Evolutionary conservation across 1,284 basidiomycete species (phyloP).

Genomic region (Farysia itapuensis): DNA sequence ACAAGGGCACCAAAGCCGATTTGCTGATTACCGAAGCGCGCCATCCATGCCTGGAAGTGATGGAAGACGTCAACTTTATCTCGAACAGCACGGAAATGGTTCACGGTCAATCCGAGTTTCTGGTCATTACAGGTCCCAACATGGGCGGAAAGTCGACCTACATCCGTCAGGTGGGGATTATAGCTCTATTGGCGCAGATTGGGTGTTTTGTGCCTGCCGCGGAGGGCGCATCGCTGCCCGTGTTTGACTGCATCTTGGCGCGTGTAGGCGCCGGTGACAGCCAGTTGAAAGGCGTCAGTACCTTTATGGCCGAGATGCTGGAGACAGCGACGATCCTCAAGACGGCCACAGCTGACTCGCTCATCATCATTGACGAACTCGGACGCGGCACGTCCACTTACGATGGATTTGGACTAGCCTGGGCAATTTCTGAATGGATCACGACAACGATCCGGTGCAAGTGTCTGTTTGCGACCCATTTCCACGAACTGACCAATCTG

Average conservation of each 20-base stretch:
- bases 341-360: constrained; percentile 82
- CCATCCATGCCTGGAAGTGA: constrained; percentile 94
- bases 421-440: constrained; percentile 97
- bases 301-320: constrained; percentile 99
- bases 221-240: constrained; percentile 74
- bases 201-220: constrained; percentile 84
- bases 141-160: constrained; percentile 50
- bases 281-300: constrained; percentile 94
- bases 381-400: constrained; percentile 98
- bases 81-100: constrained; percentile 90
- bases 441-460: constrained; percentile 77
- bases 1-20: constrained; percentile 32
- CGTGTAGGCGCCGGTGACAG: constrained; percentile 96
- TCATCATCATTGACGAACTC: constrained; percentile 98
- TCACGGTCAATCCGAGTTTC: constrained; percentile 75
- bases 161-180: constrained; percentile 75
- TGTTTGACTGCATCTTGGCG: constrained; percentile 95
- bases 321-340: constrained; percentile 94
- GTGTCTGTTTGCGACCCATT: constrained; percentile 92
- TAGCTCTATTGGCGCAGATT: constrained; percentile 90
- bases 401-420: constrained; percentile 96
- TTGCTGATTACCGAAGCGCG: constrained; percentile 62
- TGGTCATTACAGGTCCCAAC: constrained; percentile 73
- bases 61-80: constrained; percentile 93
- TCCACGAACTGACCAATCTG: constrained; percentile 92